phyloP scores from a whole-genome alignment of 306 rosid genomes.

The Mucuna pruriens region DNA sequence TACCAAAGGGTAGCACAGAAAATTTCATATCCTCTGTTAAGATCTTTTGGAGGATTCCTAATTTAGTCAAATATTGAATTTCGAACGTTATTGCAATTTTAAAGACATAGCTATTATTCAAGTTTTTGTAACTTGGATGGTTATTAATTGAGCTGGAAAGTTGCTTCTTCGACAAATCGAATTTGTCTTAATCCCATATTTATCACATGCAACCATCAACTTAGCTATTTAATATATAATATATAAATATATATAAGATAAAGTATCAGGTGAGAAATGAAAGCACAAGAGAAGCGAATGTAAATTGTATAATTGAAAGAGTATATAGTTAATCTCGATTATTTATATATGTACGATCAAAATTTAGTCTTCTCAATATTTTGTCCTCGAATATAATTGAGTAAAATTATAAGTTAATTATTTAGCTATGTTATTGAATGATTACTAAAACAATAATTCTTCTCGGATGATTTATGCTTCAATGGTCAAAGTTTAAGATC shows the following conservation, averaged over 20 bases:
- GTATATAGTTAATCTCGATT: no score
- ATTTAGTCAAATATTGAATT: no score
- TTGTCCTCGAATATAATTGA: neutral
- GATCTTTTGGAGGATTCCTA: no score
- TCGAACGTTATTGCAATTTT: no score
- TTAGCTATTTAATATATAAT: no score
- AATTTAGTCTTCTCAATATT: neutral
- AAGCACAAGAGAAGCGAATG: no score
- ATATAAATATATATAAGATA: no score
- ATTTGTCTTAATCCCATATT: neutral
- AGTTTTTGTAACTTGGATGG: neutral
- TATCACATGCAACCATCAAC: neutral
- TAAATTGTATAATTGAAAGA: no score
- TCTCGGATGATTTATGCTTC: neutral
- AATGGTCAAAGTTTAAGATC: neutral
- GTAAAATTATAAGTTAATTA: neutral
- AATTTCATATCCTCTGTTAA: neutral
- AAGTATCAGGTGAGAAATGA: no score
- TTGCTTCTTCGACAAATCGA: neutral
- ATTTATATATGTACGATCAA: no score
- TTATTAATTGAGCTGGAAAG: neutral
- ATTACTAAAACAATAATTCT: neutral
- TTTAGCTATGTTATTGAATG: neutral
- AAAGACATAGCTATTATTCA: no score
- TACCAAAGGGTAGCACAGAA: neutral